These are phyloP conservation scores for Kwoniella mangroviensis DNA, from an alignment of 768 basidiomycete genomes.

Conservation along the genomic window DNA sequence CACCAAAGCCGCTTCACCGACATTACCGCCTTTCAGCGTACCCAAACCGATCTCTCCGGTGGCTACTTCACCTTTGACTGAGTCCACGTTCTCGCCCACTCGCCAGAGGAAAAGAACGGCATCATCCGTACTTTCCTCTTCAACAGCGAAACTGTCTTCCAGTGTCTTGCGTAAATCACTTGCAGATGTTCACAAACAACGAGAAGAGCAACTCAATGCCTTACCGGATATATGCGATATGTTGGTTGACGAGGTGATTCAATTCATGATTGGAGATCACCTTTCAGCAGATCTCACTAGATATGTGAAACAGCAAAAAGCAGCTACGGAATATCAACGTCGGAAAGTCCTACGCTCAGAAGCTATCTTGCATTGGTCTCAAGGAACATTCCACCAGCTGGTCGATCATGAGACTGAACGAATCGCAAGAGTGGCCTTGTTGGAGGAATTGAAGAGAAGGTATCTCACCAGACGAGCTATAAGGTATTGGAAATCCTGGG, in stretches of 20 bases:
- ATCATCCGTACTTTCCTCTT: slow-evolving; percentile 9
- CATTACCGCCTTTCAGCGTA: slow-evolving; percentile 22
- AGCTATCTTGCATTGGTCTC: slow-evolving; percentile 25
- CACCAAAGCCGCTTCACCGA: slow-evolving; percentile 4
- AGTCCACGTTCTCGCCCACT: slow-evolving; percentile 8
- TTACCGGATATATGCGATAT: slow-evolving; percentile 21
- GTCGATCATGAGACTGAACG: slow-evolving; percentile 16
- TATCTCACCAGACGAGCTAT: slow-evolving; percentile 13
- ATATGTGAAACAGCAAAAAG: slow-evolving; percentile 30
- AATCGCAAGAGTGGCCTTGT: slow-evolving; percentile 19
- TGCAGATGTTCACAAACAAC: slow-evolving; percentile 6
- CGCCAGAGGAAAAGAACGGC: slow-evolving; percentile 16
- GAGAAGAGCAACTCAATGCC: neutral
- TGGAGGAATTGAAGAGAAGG: slow-evolving; percentile 27
- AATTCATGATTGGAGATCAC: slow-evolving; percentile 19
- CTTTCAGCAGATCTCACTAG: slow-evolving; percentile 23
- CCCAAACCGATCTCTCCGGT: slow-evolving; percentile 14
- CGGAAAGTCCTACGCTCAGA: slow-evolving; percentile 24
- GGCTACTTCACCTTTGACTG: neutral
- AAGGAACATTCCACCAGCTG: slow-evolving; percentile 23
- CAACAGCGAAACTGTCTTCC: slow-evolving; percentile 4
- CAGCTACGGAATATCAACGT: slow-evolving; percentile 27
- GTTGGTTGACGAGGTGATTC: slow-evolving; percentile 36
- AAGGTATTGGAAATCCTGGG: slow-evolving; percentile 34
- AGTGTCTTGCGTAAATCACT: slow-evolving; percentile 16